Base-by-base conservation (phyloP, 257 asterid species). In the Nicotiana noctiflora region DNA sequence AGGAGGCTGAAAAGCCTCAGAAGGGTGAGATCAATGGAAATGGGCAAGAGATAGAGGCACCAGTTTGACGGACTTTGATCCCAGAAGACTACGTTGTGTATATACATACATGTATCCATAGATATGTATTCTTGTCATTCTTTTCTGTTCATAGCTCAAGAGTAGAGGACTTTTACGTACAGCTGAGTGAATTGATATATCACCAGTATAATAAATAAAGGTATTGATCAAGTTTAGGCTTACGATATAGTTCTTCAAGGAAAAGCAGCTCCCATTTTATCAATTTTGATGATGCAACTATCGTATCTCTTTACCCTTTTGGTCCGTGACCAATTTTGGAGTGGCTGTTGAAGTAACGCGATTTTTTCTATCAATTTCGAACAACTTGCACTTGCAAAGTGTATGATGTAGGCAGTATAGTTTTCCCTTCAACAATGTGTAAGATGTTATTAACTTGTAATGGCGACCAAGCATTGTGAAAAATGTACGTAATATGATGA, bases 31-130 rank as follows among this genome's bases (percentile, higher is more conserved):
- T 59, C 56, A 82, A 86, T 62, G 92, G 82, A 53, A 79, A 79
- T 31, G 79, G 49, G 10, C 75, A 76, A 66, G 75, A 68, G 55
- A 83, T 78, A 66, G 87, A 84, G 78, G 64, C 81, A 32, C 78
- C 80, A 55, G 87, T 83, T 51, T 84, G 82, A 85, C 63, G 29
- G 57, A 52, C 75, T 21, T 3, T 29, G 70, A 3, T 12, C 29
- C 18, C 27, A 44, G 25, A 37, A 80, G 79, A 80, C 62, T 55
- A 37, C 40, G 32, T 19, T 62, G 80, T 75, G 65, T 79, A 34
- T 88, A 91, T 89, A 91, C 68, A 91, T 88, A 90, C 79, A 83
- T 86, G 79, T 70, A 88, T 63, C 75, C 51, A 46, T 64, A 51
- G 77, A 64, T 79, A 12, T 79, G 77, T 64, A 64, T 79, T 29